phyloP scores from a whole-genome alignment of 495 filamentous ascomycete genomes.

The Hypoxylon rickii region DNA sequence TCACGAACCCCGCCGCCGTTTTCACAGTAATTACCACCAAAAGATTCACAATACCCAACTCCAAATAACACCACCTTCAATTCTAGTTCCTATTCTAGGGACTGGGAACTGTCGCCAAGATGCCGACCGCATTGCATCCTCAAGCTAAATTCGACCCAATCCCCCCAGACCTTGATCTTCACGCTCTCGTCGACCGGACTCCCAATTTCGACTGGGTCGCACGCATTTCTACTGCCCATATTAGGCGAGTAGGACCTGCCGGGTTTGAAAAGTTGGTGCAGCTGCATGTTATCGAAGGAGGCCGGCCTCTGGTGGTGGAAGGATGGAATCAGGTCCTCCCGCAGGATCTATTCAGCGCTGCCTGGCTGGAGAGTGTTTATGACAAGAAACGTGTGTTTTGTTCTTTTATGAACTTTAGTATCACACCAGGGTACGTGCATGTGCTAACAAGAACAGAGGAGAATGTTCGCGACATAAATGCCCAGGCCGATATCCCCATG shows the following conservation, averaged over 20 bases:
- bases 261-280: conserved; percentile 80
- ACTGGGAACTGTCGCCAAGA: conserved; percentile 39
- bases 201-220: conserved; percentile 83
- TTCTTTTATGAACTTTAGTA: too few relatives aligned
- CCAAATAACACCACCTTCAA: too few relatives aligned
- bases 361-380: conserved; percentile 76
- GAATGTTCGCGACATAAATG: conserved; percentile 74
- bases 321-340: conserved; percentile 75
- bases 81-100: background rate
- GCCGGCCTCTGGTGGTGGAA: conserved; percentile 85
- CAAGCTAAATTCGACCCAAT: conserved; percentile 82
- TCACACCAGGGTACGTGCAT: background rate
- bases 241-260: conserved; percentile 70
- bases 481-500: conserved; percentile 71
- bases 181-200: conserved; percentile 70
- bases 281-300: conserved; percentile 78
- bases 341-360: conserved; percentile 70
- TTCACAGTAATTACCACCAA: background rate
- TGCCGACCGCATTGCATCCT: conserved; percentile 71
- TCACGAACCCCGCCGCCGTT: conserved; percentile 19
- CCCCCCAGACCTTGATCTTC: conserved; percentile 77
- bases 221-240: conserved; percentile 73
- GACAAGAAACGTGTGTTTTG: conserved; percentile 69
- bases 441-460: conserved; percentile 47
- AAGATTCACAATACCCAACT: background rate